Conservation (phyloP, 768 basidiomycete species). For the Candolleomyces efflorescens region DNA sequence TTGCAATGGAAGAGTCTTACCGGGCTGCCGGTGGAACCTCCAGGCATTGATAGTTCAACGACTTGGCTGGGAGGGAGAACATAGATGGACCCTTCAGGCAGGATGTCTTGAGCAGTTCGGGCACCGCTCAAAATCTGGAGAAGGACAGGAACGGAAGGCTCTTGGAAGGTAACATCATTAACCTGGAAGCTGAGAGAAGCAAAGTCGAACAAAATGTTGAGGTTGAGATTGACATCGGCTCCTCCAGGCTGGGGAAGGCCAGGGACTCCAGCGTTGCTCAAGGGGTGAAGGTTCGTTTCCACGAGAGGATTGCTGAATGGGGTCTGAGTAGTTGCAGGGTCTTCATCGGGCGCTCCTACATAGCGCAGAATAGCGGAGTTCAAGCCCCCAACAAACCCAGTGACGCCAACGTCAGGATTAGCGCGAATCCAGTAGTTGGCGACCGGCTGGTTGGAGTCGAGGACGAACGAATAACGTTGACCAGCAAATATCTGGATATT, state of each 20-base stretch:
- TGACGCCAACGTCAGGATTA: conserved; percentile 7
- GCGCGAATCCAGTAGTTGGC: conserved; percentile 41
- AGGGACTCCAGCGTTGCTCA: conserved; percentile 6
- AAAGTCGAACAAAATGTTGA: conserved; percentile 12
- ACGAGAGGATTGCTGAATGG: conserved; percentile 19
- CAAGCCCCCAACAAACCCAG: conserved; percentile 19
- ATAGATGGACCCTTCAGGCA: conserved; percentile 43
- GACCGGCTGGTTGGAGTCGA: conserved; percentile 31
- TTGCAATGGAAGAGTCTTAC: conserved; percentile 19
- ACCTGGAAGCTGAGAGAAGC: conserved; percentile 11
- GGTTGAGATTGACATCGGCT: conserved; percentile 21
- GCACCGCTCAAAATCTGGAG: conserved; percentile 44
- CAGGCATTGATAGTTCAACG: conserved; percentile 37
- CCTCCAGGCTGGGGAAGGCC: conserved; percentile 14
- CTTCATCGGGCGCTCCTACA: conserved; percentile 29
- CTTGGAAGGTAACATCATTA: conserved; percentile 25
- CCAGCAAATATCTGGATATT: conserved; percentile 36
- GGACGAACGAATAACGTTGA: conserved; percentile 42
- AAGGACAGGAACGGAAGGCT: conserved; percentile 36
- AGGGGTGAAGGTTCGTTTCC: conserved; percentile 21
- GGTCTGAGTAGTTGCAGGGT: conserved; percentile 26
- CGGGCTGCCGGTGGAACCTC: conserved; percentile 24
- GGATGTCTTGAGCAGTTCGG: no score
- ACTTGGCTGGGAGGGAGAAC: conserved; percentile 34
- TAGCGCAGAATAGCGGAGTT: conserved; percentile 41